Evolutionary conservation across 768 basidiomycete species (phyloP).

Genomic region (Phylloporus sp.): DNA sequence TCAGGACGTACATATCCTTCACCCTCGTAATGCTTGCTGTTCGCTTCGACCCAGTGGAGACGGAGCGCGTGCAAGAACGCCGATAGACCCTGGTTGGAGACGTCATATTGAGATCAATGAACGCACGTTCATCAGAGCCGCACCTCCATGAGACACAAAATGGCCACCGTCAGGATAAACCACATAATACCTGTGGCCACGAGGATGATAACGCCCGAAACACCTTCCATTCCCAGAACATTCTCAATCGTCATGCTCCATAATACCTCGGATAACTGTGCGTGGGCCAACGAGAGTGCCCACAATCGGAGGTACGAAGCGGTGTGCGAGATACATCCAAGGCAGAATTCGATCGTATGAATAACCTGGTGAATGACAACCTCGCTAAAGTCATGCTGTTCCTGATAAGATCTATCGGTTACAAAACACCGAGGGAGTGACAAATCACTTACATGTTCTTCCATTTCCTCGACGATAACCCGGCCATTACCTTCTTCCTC

Average conservation of each 20-base stretch:
- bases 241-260: slow-evolving; percentile 82
- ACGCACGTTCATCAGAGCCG: slow-evolving; percentile 28
- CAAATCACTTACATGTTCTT: slow-evolving; percentile 61
- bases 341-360: slow-evolving; percentile 98
- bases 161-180: slow-evolving; percentile 70
- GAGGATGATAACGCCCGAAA: slow-evolving; percentile 57
- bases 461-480: slow-evolving; percentile 67
- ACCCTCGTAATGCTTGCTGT: slow-evolving; percentile 93
- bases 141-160: slow-evolving; percentile 96
- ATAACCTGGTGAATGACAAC: slow-evolving; percentile 96
- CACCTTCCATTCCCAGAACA: slow-evolving; percentile 56
- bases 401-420: slow-evolving; percentile 35
- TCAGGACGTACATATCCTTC: slow-evolving; percentile 73
- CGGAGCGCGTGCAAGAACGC: slow-evolving; percentile 96
- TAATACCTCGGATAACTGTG: slow-evolving; percentile 91
- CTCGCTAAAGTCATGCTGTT: slow-evolving; percentile 91
- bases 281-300: slow-evolving; percentile 97
- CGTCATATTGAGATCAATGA: slow-evolving; percentile 7
- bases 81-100: slow-evolving; percentile 67
- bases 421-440: slow-evolving; percentile 6
- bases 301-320: slow-evolving; percentile 91
- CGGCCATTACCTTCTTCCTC: slow-evolving; percentile 81
- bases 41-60: slow-evolving; percentile 97
- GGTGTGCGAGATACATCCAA: slow-evolving; percentile 98
- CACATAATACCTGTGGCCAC: slow-evolving; percentile 60